These are phyloP conservation scores for Isochrysis galbana DNA, from an alignment of 78 protist species.

Conservation along the genomic window DNA sequence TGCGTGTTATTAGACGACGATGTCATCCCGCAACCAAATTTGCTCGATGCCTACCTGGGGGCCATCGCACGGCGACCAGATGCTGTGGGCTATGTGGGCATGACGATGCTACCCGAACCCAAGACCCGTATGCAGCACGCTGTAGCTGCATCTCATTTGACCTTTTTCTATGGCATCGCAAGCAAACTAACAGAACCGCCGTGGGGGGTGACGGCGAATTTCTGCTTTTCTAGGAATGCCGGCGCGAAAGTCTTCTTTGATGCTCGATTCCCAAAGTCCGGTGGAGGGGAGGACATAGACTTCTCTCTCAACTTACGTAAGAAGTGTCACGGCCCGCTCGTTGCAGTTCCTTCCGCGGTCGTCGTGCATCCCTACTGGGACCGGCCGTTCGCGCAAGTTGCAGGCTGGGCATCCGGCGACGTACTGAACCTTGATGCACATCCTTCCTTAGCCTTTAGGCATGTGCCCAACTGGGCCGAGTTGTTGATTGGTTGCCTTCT, in stretches of 20 bases:
- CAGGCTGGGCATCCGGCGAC: conserved; percentile 33
- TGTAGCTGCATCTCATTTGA: background rate
- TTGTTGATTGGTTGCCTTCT: background rate
- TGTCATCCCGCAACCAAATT: background rate
- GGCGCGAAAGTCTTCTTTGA: background rate
- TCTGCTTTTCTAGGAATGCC: background rate
- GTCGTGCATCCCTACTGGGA: conserved; percentile 32
- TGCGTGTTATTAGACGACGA: conserved; percentile 37
- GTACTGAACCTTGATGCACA: background rate
- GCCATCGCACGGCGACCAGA: conserved; percentile 12
- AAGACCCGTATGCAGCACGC: conserved; percentile 3
- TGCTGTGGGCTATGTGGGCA: background rate
- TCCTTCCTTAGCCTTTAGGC: background rate
- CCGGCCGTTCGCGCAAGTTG: background rate
- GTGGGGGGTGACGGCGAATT: conserved; percentile 43
- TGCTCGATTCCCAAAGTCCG: conserved; percentile 4
- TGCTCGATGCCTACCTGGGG: conserved; percentile 23
- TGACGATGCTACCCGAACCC: conserved; percentile 6
- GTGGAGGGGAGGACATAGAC: conserved; percentile 42
- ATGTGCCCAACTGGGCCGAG: conserved; percentile 25
- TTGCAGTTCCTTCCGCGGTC: conserved; percentile 19
- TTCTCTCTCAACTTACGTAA: background rate
- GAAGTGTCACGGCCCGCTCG: background rate
- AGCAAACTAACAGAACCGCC: background rate
- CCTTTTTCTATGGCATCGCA: conserved; percentile 7